These are phyloP conservation scores for Quercus engelmannii DNA, from an alignment of 306 rosid species.

Conservation along the genomic window DNA sequence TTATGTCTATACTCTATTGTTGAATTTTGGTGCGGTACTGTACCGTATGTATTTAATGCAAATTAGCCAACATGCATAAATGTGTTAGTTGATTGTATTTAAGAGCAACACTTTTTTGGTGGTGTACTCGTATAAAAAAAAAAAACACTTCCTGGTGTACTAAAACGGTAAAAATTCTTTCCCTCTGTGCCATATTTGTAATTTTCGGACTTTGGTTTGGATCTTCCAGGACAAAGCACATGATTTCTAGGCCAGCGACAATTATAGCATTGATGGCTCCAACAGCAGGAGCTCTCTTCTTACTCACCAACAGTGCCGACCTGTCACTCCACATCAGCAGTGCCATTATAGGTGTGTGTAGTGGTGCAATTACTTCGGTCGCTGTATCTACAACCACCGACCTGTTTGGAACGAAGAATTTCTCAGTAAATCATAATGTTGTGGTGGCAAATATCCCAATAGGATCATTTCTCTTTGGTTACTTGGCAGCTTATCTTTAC, in stretches of 20 bases:
- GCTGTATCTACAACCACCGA: conserved; percentile 71
- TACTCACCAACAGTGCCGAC: conserved; percentile 45
- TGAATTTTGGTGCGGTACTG: neutral
- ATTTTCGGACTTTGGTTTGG: neutral
- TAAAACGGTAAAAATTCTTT: neutral
- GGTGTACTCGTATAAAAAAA: neutral
- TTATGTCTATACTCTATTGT: too few species aligned
- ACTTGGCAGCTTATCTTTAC: conserved; percentile 55
- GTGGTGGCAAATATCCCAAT: conserved; percentile 76
- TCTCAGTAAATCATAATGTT: conserved; percentile 79
- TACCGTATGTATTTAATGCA: conserved; percentile 27
- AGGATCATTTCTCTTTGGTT: conserved; percentile 68
- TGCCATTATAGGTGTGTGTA: conserved; percentile 66
- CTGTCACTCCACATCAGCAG: conserved; percentile 48
- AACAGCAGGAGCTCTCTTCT: conserved; percentile 52
- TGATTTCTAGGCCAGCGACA: conserved; percentile 55
- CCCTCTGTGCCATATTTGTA: neutral
- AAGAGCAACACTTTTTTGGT: too few species aligned
- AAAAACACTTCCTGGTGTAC: too few species aligned
- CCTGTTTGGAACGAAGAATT: conserved; percentile 61
- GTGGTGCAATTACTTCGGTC: conserved; percentile 74
- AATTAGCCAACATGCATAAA: conserved; percentile 1
- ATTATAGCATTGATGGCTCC: conserved; percentile 47
- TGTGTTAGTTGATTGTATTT: conserved; percentile 20
- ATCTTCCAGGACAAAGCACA: conserved; percentile 41